These are phyloP conservation scores for Lactifluus echinatus DNA, from an alignment of 768 basidiomycete genomes.

Conservation along the genomic window DNA sequence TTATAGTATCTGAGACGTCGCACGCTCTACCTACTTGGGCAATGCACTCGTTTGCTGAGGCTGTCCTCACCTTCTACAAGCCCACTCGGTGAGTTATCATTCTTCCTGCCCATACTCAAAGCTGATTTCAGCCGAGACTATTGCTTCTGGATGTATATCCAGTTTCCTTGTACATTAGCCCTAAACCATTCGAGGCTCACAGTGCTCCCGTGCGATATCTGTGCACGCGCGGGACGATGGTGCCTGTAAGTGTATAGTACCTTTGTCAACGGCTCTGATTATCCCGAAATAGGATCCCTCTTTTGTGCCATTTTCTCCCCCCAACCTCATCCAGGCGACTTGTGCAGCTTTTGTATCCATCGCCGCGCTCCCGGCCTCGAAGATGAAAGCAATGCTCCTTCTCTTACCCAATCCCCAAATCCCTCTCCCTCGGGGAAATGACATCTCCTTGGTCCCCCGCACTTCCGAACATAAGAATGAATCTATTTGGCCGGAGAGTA, in stretches of 20 bases:
- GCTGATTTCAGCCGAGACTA: conserved; percentile 14
- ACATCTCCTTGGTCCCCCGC: neutral
- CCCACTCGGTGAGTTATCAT: conserved; percentile 17
- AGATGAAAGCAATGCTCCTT: conserved; percentile 12
- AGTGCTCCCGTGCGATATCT: conserved; percentile 23
- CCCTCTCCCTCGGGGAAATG: neutral
- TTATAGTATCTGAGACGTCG: conserved; percentile 21
- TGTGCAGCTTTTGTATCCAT: conserved; percentile 22
- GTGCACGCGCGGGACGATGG: conserved; percentile 10
- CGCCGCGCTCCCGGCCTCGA: conserved; percentile 10
- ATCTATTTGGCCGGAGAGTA: conserved; percentile 5
- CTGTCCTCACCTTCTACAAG: conserved; percentile 17
- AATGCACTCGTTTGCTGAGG: conserved; percentile 23
- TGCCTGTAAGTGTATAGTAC: conserved; percentile 3
- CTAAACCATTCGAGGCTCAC: conserved; percentile 8
- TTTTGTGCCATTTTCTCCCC: conserved; percentile 18
- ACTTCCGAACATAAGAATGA: neutral
- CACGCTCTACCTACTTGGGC: conserved; percentile 20
- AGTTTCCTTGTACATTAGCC: conserved; percentile 18
- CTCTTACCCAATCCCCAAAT: conserved; percentile 19
- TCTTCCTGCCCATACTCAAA: neutral
- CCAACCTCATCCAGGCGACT: conserved; percentile 24
- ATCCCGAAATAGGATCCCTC: neutral
- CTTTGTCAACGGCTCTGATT: neutral
- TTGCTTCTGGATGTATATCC: conserved; percentile 22